Percentiles rank a stretch among this genome's conserved stretches.
Evolutionary conservation across 306 rosid genomes (phyloP).

Genomic region (Ormosia semicastrata): DNA sequence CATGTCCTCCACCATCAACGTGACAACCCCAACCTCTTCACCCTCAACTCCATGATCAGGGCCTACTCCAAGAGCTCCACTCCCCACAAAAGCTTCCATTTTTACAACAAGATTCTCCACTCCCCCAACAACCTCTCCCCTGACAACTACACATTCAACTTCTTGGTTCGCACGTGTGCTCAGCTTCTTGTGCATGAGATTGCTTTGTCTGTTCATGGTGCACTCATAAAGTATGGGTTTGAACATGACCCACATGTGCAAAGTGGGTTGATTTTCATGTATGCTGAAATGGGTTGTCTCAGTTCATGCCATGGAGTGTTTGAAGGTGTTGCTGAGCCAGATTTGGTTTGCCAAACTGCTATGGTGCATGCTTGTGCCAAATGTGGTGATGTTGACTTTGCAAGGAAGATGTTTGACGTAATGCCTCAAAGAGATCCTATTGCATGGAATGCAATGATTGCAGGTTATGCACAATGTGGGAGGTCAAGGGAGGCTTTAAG

Average conservation of each 20-base stretch:
- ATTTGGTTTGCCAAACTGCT: slow-evolving; percentile 53
- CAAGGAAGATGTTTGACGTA: slow-evolving; percentile 58
- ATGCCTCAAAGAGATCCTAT: slow-evolving; percentile 49
- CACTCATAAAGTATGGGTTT: slow-evolving; percentile 44
- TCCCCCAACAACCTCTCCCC: slow-evolving; percentile 35
- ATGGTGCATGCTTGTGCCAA: slow-evolving; percentile 50
- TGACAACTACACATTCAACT: slow-evolving; percentile 59
- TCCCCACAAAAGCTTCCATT: slow-evolving; percentile 48
- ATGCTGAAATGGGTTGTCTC: slow-evolving; percentile 56
- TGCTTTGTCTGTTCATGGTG: slow-evolving; percentile 39
- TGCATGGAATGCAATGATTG: slow-evolving; percentile 63
- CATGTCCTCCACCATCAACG: slow-evolving; percentile 28
- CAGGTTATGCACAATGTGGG: slow-evolving; percentile 55
- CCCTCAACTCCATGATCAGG: slow-evolving; percentile 71
- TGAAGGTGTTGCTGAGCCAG: slow-evolving; percentile 27
- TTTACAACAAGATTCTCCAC: slow-evolving; percentile 41
- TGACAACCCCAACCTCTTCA: slow-evolving; percentile 40
- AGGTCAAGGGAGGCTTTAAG: slow-evolving; percentile 50
- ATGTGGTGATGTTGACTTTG: slow-evolving; percentile 45
- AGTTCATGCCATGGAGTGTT: slow-evolving; percentile 40
- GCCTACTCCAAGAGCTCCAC: slow-evolving; percentile 55
- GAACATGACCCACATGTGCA: slow-evolving; percentile 55
- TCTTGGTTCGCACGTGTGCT: slow-evolving; percentile 47
- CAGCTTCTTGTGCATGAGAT: slow-evolving; percentile 33
- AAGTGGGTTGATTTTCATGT: slow-evolving; percentile 50